Evolutionary conservation across 768 basidiomycete genomes (phyloP).

Genomic region (Boletus rufocinnamomeus): DNA sequence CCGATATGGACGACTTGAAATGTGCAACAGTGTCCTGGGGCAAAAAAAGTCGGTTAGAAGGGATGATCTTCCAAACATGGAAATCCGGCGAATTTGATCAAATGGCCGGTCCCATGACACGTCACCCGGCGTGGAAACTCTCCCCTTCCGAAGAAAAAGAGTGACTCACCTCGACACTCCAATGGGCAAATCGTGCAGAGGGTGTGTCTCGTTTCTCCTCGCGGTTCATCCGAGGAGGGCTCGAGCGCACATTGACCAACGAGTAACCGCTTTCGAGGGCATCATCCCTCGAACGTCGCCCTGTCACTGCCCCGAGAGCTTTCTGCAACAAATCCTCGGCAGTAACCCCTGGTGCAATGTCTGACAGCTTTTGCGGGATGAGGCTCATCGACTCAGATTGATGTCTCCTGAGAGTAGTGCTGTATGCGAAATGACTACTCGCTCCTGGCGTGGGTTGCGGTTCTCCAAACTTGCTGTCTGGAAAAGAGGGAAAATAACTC

Average conservation of each 20-base stretch:
- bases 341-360: conserved; percentile 39
- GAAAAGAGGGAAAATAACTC: conserved; percentile 69
- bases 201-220: conserved; percentile 50
- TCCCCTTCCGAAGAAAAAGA: not conserved
- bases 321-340: conserved; percentile 54
- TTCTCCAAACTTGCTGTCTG: conserved; percentile 47
- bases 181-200: conserved; percentile 69
- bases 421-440: conserved; percentile 77
- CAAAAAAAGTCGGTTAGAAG: conserved; percentile 9
- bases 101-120: conserved; percentile 4
- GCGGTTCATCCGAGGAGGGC: conserved; percentile 19
- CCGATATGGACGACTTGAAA: conserved; percentile 62
- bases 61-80: not conserved
- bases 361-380: conserved; percentile 42
- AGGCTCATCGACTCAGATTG: conserved; percentile 41
- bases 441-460: conserved; percentile 65
- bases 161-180: conserved; percentile 60
- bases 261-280: conserved; percentile 43
- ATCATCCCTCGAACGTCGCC: conserved; percentile 21
- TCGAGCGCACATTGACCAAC: conserved; percentile 28
- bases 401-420: conserved; percentile 76
- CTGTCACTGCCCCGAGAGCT: conserved; percentile 37
- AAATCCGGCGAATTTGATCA: not conserved
- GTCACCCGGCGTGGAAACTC: not conserved
- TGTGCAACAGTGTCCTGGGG: conserved; percentile 71